These are phyloP conservation scores for Citrullus colocynthis DNA, from an alignment of 306 rosid genomes.

Conservation along the genomic window DNA sequence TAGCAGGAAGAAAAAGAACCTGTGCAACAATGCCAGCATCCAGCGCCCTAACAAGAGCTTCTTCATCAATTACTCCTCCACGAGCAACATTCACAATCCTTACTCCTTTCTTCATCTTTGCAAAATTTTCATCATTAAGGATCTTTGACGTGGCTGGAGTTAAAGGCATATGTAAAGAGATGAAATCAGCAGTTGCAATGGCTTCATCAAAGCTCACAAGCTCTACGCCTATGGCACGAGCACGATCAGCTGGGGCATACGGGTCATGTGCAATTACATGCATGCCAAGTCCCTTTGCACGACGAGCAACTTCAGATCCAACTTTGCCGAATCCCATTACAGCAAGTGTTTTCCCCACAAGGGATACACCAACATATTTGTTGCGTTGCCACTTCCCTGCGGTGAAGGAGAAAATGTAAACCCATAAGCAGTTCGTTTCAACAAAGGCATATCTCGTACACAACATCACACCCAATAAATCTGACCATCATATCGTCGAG, in stretches of 20 bases:
- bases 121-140: constrained; percentile 83
- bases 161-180: constrained; percentile 96
- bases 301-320: constrained; percentile 93
- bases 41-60: constrained; percentile 79
- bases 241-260: constrained; percentile 93
- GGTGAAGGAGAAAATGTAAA: neutral
- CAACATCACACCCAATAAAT: neutral
- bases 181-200: constrained; percentile 74
- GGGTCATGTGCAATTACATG: constrained; percentile 93
- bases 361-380: constrained; percentile 93
- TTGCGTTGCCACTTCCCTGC: constrained; percentile 86
- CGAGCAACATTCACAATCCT: constrained; percentile 93
- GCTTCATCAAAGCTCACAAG: constrained; percentile 94
- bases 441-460: neutral
- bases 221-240: constrained; percentile 91
- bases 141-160: constrained; percentile 74
- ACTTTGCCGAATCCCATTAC: constrained; percentile 98
- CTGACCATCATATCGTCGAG: neutral
- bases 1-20: constrained; percentile 25
- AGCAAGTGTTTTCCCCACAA: constrained; percentile 91
- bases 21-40: constrained; percentile 92
- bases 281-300: constrained; percentile 99
- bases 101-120: constrained; percentile 93
- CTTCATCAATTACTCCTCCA: constrained; percentile 97
- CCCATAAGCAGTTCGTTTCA: neutral